These are phyloP conservation scores for Camellia lanceoleosa DNA, from an alignment of 148 eudicot species.

Conservation along the genomic window DNA sequence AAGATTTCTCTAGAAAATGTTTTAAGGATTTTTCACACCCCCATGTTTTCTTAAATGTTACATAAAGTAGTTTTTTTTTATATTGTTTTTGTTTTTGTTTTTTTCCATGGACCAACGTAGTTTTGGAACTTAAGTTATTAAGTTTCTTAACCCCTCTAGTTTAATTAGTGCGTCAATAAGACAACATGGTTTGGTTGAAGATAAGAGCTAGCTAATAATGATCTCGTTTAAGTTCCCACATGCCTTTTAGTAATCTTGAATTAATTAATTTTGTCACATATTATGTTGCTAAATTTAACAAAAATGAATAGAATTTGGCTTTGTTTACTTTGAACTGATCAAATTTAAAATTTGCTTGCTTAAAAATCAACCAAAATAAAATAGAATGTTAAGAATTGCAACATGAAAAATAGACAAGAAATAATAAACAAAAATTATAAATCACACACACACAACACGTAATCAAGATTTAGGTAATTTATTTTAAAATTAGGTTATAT, in stretches of 20 bases:
- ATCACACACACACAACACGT: too few relatives aligned
- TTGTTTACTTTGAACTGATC: background rate
- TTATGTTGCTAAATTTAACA: background rate
- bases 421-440: too few relatives aligned
- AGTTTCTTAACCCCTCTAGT: background rate
- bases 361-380: background rate
- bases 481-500: too few relatives aligned
- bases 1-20: slow-evolving; percentile 16
- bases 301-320: background rate
- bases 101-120: background rate
- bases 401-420: too few relatives aligned
- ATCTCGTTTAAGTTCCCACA: too few relatives aligned
- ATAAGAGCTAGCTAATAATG: background rate
- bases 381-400: too few relatives aligned
- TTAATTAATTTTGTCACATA: background rate
- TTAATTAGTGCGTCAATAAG: background rate
- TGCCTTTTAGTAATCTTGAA: background rate
- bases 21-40: background rate
- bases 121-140: slow-evolving; percentile 2
- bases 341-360: background rate
- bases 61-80: slow-evolving; percentile 21
- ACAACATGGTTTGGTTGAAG: background rate
- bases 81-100: too few relatives aligned
- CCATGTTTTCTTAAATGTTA: slow-evolving; percentile 31
- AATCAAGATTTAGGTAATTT: too few relatives aligned